Conservation (phyloP, 768 basidiomycete species). For the Dacryopinax spathularia region DNA sequence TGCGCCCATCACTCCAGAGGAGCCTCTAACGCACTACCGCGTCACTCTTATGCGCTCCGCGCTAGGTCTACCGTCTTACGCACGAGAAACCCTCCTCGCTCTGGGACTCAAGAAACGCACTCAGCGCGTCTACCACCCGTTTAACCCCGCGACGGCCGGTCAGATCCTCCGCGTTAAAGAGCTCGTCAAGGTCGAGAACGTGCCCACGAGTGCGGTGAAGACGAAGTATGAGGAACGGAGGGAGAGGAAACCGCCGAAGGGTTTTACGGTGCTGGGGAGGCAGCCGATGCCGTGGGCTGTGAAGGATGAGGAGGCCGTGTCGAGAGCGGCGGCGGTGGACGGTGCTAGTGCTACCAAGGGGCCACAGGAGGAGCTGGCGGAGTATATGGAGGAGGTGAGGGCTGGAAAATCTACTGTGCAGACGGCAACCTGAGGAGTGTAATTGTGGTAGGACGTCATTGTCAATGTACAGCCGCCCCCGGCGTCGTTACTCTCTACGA, state of each 20-base stretch:
- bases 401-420: background rate
- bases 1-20: conserved; percentile 6
- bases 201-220: conserved; percentile 49
- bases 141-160: conserved; percentile 61
- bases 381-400: background rate
- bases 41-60: conserved; percentile 79
- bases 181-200: conserved; percentile 76
- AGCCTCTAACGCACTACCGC: conserved; percentile 56
- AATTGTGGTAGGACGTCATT: background rate
- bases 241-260: conserved; percentile 52
- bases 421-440: background rate
- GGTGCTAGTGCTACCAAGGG: too few relatives aligned
- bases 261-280: conserved; percentile 39
- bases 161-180: conserved; percentile 83
- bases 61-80: conserved; percentile 61
- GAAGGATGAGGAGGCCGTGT: background rate
- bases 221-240: conserved; percentile 53
- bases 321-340: background rate
- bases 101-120: conserved; percentile 72
- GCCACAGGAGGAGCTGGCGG: background rate
- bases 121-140: conserved; percentile 71
- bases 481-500: background rate
- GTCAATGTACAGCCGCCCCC: background rate
- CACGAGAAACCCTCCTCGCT: conserved; percentile 60
- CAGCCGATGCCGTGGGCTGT: background rate